Conservation (phyloP, 306 rosid genomes). For the Hippophae tibetana region DNA sequence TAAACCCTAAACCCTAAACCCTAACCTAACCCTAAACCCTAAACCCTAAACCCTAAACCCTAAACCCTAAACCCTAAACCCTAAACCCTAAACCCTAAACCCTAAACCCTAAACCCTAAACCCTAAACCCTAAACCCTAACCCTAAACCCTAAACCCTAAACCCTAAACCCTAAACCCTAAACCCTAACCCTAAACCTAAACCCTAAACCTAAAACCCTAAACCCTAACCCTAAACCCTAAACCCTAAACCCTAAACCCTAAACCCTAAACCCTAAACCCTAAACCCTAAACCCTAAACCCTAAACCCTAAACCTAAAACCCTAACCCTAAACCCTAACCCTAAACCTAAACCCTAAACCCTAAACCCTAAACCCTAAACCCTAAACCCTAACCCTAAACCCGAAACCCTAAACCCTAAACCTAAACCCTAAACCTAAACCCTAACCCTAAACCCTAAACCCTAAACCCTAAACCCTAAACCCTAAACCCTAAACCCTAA, state of each 20-base stretch:
- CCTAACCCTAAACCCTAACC: constrained; percentile 8
- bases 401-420: constrained; percentile 10
- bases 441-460: constrained; percentile 12
- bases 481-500: constrained; percentile 11
- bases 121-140: neutral
- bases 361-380: constrained; percentile 1
- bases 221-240: constrained; percentile 7
- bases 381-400: constrained; percentile 9
- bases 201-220: constrained; percentile 5
- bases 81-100: neutral
- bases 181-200: neutral
- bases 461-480: constrained; percentile 15
- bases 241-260: constrained; percentile 7
- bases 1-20: constrained; percentile 7
- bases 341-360: constrained; percentile 5
- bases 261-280: constrained; percentile 8
- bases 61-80: constrained; percentile 6
- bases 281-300: constrained; percentile 6
- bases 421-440: constrained; percentile 11
- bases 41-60: constrained; percentile 7
- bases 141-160: neutral
- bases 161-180: neutral
- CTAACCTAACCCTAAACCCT: constrained; percentile 5
- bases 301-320: constrained; percentile 8
- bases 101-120: neutral